Evolutionary conservation across 306 rosid genomes (phyloP).

Genomic region (Prosopis cineraria): DNA sequence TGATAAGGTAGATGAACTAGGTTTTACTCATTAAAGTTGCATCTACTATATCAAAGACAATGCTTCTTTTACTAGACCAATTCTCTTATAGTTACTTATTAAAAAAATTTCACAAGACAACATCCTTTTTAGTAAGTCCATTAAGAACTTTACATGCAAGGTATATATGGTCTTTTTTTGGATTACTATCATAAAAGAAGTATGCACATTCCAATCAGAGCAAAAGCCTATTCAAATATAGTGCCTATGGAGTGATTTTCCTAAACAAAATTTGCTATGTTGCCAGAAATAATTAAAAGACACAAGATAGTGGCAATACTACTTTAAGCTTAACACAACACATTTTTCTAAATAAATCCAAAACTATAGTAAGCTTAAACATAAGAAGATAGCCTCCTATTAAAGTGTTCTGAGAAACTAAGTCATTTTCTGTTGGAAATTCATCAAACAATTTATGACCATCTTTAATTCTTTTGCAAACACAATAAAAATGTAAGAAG

Average conservation of each 20-base stretch:
- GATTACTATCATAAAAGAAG: slow-evolving; percentile 64
- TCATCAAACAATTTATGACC: slow-evolving; percentile 66
- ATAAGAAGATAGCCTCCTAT: slow-evolving; percentile 64
- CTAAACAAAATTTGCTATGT: slow-evolving; percentile 40
- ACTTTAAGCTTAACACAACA: slow-evolving; percentile 43
- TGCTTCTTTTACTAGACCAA: slow-evolving; percentile 54
- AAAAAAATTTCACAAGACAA: slow-evolving; percentile 75
- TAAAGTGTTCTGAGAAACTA: slow-evolving; percentile 68
- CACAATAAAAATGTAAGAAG: slow-evolving; percentile 57
- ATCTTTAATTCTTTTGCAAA: slow-evolving; percentile 53
- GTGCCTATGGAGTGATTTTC: slow-evolving; percentile 54
- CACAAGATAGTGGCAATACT: slow-evolving; percentile 49
- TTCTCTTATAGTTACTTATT: slow-evolving; percentile 55
- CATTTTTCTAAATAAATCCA: slow-evolving; percentile 52
- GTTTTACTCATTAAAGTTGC: slow-evolving; percentile 50
- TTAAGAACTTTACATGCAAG: slow-evolving; percentile 46
- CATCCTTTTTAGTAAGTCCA: slow-evolving; percentile 57
- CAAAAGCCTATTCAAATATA: slow-evolving; percentile 50
- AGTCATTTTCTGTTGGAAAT: slow-evolving; percentile 50
- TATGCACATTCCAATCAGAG: slow-evolving; percentile 46
- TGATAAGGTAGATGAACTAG: slow-evolving; percentile 61
- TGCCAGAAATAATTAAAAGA: slow-evolving; percentile 61
- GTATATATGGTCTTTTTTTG: slow-evolving; percentile 43
- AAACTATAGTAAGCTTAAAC: slow-evolving; percentile 47
- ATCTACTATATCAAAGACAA: slow-evolving; percentile 45